Evolutionary conservation across 2,329 filamentous ascomycete species (phyloP).

Genomic region (Fusarium piperis): DNA sequence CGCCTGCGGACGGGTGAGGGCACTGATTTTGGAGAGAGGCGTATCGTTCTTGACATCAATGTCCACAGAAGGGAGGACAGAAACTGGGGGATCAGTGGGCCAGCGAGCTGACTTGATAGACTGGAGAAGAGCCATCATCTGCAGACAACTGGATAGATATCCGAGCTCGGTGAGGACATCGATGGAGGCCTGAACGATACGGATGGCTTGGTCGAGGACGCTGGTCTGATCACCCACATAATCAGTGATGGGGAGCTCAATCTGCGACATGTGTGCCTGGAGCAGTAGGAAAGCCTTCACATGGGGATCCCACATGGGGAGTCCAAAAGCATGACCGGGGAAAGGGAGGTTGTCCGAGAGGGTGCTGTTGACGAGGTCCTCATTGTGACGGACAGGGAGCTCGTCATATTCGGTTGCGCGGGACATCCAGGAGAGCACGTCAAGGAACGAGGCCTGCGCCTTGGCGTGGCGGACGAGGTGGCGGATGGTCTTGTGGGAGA

Average conservation of each 20-base stretch:
- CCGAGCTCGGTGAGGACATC: slow-evolving; percentile 94
- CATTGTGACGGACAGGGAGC: slow-evolving; percentile 95
- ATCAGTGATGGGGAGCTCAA: slow-evolving; percentile 93
- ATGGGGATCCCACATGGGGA: slow-evolving; percentile 98
- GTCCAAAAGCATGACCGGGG: slow-evolving; percentile 66
- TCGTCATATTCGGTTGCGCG: slow-evolving; percentile 96
- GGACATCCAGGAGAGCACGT: slow-evolving; percentile 92
- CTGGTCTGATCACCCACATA: slow-evolving; percentile 93
- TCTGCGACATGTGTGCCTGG: slow-evolving; percentile 93
- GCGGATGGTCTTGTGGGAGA: slow-evolving; percentile 93
- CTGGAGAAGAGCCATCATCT: slow-evolving; percentile 88
- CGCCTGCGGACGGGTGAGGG: slow-evolving; percentile 48
- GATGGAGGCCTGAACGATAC: slow-evolving; percentile 94
- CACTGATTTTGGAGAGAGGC: slow-evolving; percentile 55
- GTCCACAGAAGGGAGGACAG: slow-evolving; percentile 80
- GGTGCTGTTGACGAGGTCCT: slow-evolving; percentile 95
- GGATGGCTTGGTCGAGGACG: slow-evolving; percentile 94
- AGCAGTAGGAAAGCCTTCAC: slow-evolving; percentile 95
- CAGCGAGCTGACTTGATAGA: slow-evolving; percentile 93
- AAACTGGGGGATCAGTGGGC: slow-evolving; percentile 82
- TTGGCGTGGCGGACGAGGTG: slow-evolving; percentile 82
- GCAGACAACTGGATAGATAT: slow-evolving; percentile 77
- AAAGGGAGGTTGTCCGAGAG: slow-evolving; percentile 83
- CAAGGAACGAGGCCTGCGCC: slow-evolving; percentile 77
- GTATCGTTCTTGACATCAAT: slow-evolving; percentile 54